Evolutionary conservation across 2,329 filamentous ascomycete species (phyloP).

Genomic region (Ceratocystis huliohia): DNA sequence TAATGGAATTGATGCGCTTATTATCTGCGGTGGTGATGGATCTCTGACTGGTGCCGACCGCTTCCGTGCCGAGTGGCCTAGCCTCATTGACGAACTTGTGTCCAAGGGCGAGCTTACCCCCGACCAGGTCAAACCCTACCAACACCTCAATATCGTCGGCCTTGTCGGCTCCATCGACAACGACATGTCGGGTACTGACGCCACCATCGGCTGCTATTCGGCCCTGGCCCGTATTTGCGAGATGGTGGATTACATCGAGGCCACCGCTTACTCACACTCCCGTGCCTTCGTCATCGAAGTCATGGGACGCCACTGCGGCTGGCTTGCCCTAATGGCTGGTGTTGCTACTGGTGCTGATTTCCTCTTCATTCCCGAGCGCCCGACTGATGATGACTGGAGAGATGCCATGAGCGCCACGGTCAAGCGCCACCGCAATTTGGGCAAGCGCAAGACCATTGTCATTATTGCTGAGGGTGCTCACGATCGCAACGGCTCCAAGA

Average conservation of each 20-base stretch:
- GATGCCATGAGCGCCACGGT: slow-evolving; percentile 75
- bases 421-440: slow-evolving; percentile 64
- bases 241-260: slow-evolving; percentile 92
- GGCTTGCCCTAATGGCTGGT: slow-evolving; percentile 91
- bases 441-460: slow-evolving; percentile 95
- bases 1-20: slow-evolving; percentile 84
- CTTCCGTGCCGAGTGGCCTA: slow-evolving; percentile 86
- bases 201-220: slow-evolving; percentile 93
- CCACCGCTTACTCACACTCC: slow-evolving; percentile 86
- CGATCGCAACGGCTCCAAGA: slow-evolving; percentile 71
- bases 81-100: slow-evolving; percentile 74
- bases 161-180: slow-evolving; percentile 97
- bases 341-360: slow-evolving; percentile 93
- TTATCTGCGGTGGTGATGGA: slow-evolving; percentile 95
- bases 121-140: slow-evolving; percentile 62
- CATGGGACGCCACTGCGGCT: slow-evolving; percentile 96
- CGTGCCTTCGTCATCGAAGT: slow-evolving; percentile 96
- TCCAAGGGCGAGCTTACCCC: slow-evolving; percentile 54
- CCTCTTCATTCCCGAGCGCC: slow-evolving; percentile 92
- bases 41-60: slow-evolving; percentile 90
- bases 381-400: slow-evolving; percentile 75
- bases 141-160: slow-evolving; percentile 87
- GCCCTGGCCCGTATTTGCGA: slow-evolving; percentile 88
- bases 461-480: slow-evolving; percentile 94
- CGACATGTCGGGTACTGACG: slow-evolving; percentile 91